Evolutionary conservation across 306 rosid species (phyloP).

Genomic region (Mimosa pudica): DNA sequence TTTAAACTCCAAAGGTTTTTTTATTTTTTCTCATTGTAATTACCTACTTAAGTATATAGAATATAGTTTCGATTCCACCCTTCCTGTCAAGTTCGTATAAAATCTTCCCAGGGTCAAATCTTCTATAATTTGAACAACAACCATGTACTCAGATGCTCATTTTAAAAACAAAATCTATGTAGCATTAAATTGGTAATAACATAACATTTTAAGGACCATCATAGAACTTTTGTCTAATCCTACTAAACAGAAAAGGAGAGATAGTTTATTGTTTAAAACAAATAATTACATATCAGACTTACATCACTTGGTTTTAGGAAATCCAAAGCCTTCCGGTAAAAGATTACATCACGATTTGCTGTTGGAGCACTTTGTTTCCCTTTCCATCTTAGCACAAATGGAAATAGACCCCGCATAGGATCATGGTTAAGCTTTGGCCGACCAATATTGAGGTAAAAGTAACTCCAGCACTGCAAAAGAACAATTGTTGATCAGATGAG

Average conservation of each 20-base stretch:
- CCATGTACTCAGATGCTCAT: not conserved
- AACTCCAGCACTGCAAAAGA: constrained; percentile 19
- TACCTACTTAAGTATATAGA: not conserved
- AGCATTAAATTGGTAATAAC: constrained; percentile 5
- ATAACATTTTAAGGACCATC: not conserved
- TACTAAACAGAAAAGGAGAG: not conserved
- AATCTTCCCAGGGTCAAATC: not conserved
- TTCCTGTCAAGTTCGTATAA: not conserved
- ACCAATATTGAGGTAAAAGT: constrained; percentile 13
- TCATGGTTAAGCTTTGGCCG: constrained; percentile 20
- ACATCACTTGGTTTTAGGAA: constrained; percentile 19
- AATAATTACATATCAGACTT: constrained; percentile 4
- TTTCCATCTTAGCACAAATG: constrained; percentile 26
- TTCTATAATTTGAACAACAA: not conserved
- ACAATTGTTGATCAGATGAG: not conserved
- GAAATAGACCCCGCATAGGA: constrained; percentile 1
- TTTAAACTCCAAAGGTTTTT: not conserved
- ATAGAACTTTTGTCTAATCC: not conserved
- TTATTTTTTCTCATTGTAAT: not conserved
- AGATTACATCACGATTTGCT: constrained; percentile 14
- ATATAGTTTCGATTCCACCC: not conserved
- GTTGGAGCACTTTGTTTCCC: constrained; percentile 22
- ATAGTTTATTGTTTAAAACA: not conserved
- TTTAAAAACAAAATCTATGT: not conserved
- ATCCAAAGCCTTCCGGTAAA: constrained; percentile 20